phyloP scores from a whole-genome alignment of 768 basidiomycete species.

The Tricholoma bakamatsutake region DNA sequence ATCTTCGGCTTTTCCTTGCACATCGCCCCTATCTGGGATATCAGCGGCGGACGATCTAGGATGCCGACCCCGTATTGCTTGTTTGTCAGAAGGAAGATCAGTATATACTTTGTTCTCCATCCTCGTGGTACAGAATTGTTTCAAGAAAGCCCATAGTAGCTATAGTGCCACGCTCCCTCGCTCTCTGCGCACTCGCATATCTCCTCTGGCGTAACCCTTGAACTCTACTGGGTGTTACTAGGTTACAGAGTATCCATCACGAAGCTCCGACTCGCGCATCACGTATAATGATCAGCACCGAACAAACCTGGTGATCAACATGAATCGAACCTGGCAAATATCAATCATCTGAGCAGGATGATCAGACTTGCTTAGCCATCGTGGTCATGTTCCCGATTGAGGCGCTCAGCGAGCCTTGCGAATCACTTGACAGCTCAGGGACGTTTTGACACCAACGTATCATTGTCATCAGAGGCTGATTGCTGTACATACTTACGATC shows the following conservation, averaged over 20 bases:
- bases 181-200: background rate
- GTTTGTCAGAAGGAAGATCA: background rate
- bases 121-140: background rate
- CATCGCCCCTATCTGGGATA: background rate
- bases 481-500: background rate
- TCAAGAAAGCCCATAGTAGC: no score
- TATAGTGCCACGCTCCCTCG: background rate
- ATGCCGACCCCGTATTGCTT: background rate
- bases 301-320: no score
- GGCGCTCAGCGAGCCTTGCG: background rate
- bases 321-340: background rate
- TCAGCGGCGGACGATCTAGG: background rate
- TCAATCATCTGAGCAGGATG: background rate
- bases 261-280: background rate
- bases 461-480: background rate
- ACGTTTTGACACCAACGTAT: background rate
- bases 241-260: background rate
- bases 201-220: no score
- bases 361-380: background rate
- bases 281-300: no score
- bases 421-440: background rate
- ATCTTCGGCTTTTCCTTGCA: no score
- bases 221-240: background rate
- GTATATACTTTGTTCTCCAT: background rate
- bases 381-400: background rate